Evolutionary conservation across 352 stramenopile species (phyloP), one percentile per base, ranked within the genome.

Genomic region (Phytophthora uliginosa): DNA sequence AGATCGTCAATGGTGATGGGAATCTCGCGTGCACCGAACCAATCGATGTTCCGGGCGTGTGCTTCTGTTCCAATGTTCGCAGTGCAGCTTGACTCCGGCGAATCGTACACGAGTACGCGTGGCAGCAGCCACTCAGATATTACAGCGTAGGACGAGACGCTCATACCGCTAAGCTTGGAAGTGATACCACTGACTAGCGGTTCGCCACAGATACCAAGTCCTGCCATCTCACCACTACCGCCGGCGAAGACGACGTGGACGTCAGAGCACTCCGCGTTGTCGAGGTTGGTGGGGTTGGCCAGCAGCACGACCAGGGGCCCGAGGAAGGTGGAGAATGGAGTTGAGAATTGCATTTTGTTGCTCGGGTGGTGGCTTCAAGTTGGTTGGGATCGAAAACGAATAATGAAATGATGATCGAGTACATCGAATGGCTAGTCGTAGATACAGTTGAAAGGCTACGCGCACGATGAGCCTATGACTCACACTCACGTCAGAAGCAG

Each of bases 121-220:
- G 33, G 33, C 33, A 38, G 33, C 33, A 38, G 3, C 33, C 33
- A 38, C 33, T 38, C 33, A 38, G 33, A 38, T 38, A 38, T 38
- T 10, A 38, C 34, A 13, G 34, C 71, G 52, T 82, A 85, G 17
- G 69, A 75, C 17, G 63, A 76, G 31, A 84, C 71, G 50, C 62
- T 80, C 74, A 77, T 82, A 34, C 78, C 74, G 6, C 10, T 13
- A 13, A 84, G 68, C 10, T 63, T 65, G 7, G 57, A 69, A 3
- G 59, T 72, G 59, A 85, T 74, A 18, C 54, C 72, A 12, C 55
- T 74, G 26, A 79, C 67, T 12, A 85, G 65, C 1, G 78, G 74
- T 24, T 74, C 59, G 13, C 78, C 78, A 31, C 63, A 74, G 17
- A 76, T 73, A 5, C 78, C 78, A 13, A 82, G 59, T 7, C 78